These are phyloP conservation scores for Galerina sulciceps DNA, from an alignment of 768 basidiomycete species.

Conservation along the genomic window DNA sequence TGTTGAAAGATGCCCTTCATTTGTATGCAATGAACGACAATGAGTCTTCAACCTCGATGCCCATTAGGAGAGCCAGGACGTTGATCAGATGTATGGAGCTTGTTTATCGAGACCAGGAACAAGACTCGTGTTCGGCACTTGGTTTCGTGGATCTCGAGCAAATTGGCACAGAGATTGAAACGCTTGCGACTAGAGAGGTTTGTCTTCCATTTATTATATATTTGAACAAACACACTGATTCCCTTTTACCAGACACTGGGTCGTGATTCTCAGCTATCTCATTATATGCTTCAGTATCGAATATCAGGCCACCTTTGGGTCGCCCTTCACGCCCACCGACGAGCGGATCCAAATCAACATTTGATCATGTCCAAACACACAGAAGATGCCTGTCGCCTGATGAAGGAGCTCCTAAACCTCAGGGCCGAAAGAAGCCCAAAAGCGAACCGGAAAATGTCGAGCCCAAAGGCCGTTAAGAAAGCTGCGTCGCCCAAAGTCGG, in stretches of 20 bases:
- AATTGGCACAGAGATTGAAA: slow-evolving; percentile 45
- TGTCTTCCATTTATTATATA: slow-evolving; percentile 13
- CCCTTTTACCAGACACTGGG: slow-evolving; percentile 32
- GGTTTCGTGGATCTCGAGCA: slow-evolving; percentile 34
- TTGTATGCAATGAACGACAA: slow-evolving; percentile 44
- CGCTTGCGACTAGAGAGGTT: slow-evolving; percentile 47
- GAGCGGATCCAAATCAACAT: slow-evolving; percentile 45
- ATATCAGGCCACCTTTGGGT: slow-evolving; percentile 67
- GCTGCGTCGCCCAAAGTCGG: slow-evolving; percentile 15
- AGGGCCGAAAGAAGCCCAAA: slow-evolving; percentile 13
- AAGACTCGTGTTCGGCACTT: slow-evolving; percentile 28
- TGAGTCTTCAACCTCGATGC: slow-evolving; percentile 33
- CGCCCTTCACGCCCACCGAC: slow-evolving; percentile 71
- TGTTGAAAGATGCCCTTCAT: slow-evolving; percentile 54
- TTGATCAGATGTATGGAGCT: slow-evolving; percentile 60
- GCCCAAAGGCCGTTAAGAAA: slow-evolving; percentile 28
- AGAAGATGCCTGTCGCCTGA: slow-evolving; percentile 53
- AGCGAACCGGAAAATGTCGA: slow-evolving; percentile 18
- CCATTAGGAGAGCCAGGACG: slow-evolving; percentile 62
- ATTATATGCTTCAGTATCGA: slow-evolving; percentile 50
- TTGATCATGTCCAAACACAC: slow-evolving; percentile 52
- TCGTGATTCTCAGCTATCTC: slow-evolving; percentile 35
- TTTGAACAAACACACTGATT: neutral
- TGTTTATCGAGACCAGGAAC: slow-evolving; percentile 37
- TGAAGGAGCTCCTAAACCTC: slow-evolving; percentile 40